Percentiles rank a stretch among this genome's conserved stretches.
phyloP scores from a whole-genome alignment of 345 rosid species.

The Kandelia obovata region DNA sequence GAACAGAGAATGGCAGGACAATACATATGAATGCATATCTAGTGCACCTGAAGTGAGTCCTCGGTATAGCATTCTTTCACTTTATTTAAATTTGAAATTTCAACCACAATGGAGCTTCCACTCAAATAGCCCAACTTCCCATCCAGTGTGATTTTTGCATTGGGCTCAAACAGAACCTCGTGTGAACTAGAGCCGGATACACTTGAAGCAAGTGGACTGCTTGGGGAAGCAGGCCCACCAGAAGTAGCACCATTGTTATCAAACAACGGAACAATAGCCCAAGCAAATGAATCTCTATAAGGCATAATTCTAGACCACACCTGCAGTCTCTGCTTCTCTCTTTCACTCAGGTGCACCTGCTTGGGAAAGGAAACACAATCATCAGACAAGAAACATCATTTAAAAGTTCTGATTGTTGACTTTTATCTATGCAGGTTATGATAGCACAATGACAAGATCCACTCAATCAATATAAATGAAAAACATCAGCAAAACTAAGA shows the following conservation, averaged over 20 bases:
- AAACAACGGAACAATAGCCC: conserved; percentile 98
- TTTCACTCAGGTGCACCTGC: conserved; percentile 86
- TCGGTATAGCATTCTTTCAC: conserved; percentile 94
- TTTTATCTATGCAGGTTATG: conserved; percentile 1
- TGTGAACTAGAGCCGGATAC: conserved; percentile 84
- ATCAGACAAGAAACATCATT: conserved; percentile 11
- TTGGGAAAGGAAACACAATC: conserved; percentile 19
- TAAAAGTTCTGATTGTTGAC: background rate
- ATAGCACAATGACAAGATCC: background rate
- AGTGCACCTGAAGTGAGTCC: conserved; percentile 85
- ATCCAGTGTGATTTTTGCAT: conserved; percentile 79
- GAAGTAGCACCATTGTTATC: conserved; percentile 72
- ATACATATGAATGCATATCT: background rate
- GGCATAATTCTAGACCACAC: conserved; percentile 99
- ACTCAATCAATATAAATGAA: background rate
- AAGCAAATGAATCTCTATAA: conserved; percentile 89
- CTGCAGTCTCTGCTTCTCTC: conserved; percentile 95
- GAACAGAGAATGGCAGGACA: too few species aligned
- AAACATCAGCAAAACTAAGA: background rate
- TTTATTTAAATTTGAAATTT: conserved; percentile 90
- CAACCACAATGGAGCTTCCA: conserved; percentile 85
- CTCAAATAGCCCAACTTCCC: conserved; percentile 77
- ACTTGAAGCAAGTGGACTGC: conserved; percentile 93
- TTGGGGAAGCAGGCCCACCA: conserved; percentile 91
- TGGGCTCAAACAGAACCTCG: conserved; percentile 72